Evolutionary conservation across 2,329 filamentous ascomycete species (phyloP), one percentile per base, ranked within the genome.

Genomic region (Huntiella abstrusa): DNA sequence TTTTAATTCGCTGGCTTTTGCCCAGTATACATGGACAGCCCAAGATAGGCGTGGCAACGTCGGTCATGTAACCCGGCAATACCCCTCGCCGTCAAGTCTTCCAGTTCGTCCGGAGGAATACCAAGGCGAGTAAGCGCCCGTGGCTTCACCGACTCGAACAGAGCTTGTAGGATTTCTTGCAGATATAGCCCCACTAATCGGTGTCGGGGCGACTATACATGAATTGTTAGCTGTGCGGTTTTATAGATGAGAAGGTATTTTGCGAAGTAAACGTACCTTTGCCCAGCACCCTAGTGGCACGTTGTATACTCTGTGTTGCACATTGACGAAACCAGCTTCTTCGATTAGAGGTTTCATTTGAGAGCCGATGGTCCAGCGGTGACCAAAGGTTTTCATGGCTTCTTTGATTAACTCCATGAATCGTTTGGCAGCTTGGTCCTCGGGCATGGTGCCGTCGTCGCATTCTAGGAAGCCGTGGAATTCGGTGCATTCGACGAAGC

Each of bases 401-500:
- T 54, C 43, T 5, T 54, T 53, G n/a, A 54, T 55, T n/a, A 57
- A 45, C 4, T 63, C 56, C 43, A 55, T 56, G 41, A 63, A 61
- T 5, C 55, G 52, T 17, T 53, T 54, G 33, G 67, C 53, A 3
- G 61, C 56, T 39, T 67, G 60, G 45, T 66, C 58, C 3, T 58
- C 53, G 1, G 55, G 53, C 60, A 70, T 66, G 7, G 64, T 64
- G 37, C 55, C 60, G 45, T 68, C 64, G 50, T 69, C 66, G 50
- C 62, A 68, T 22, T 58, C 55, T 10, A 66, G 58, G 17, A 56
- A 56, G 10, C 59, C 59, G 39, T 64, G 59, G 28, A 67, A 57
- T 44, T 71, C 68, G 16, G 68, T 65, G 36, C 69, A 63, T 51
- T 72, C 69, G 33, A 72, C 58, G 64, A 67, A 71, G 40, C 67